A percentile compares a stretch with the other conserved stretches of the same genome.
Evolutionary conservation across 345 rosid genomes (phyloP).

Genomic region (Eucalyptus pauciflora): DNA sequence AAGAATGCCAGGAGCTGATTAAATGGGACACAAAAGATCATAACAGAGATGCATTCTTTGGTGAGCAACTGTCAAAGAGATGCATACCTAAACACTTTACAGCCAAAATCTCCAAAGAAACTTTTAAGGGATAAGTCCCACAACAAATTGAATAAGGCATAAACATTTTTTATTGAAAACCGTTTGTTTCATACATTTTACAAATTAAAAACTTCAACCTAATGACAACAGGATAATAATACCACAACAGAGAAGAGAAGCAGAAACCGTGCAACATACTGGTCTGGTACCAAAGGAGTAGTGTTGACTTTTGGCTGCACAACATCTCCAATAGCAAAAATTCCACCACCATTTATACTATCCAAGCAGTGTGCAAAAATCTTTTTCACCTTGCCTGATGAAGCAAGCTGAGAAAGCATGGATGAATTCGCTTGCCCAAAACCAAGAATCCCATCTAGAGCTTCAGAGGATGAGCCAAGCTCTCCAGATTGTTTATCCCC

Average conservation of each 20-base stretch:
- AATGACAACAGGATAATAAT: not conserved
- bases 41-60: not conserved
- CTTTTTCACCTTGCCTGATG: constrained; percentile 26
- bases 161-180: not conserved
- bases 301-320: constrained; percentile 28
- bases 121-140: not conserved
- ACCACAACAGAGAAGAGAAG: not conserved
- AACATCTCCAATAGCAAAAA: constrained; percentile 36
- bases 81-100: not conserved
- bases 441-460: constrained; percentile 40
- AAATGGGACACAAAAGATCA: not conserved
- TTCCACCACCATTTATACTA: constrained; percentile 28
- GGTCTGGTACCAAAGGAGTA: constrained; percentile 28
- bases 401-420: constrained; percentile 36
- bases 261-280: constrained; percentile 9
- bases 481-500: constrained; percentile 34
- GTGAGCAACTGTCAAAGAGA: not conserved
- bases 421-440: constrained; percentile 42
- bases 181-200: not conserved
- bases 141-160: not conserved
- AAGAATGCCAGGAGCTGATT: not conserved
- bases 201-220: not conserved
- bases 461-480: constrained; percentile 22
- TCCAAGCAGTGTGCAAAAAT: constrained; percentile 41
- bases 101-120: not conserved